Evolutionary conservation across 768 basidiomycete genomes (phyloP), one percentile per base, ranked within the genome.

Genomic region (Russula olivacea): DNA sequence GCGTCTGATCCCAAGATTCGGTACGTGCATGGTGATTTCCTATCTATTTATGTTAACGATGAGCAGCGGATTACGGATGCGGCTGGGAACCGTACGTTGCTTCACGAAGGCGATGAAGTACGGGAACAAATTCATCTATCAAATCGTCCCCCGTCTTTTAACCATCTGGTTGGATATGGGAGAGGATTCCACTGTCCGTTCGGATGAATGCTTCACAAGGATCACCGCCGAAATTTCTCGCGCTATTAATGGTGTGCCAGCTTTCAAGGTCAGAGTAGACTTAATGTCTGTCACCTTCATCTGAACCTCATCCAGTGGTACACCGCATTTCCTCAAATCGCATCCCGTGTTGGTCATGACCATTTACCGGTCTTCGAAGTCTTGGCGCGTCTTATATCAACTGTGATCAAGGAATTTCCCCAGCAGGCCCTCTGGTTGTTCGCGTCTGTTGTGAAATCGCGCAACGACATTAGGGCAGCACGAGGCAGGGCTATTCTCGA

Each of bases 71-170:
- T 71, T 83, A 48, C 82, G 77, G 61, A 85, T 91, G 87, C 83
- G 83, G 68, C 66, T 80, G 7, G 80, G 82, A 58, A 88, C 89
- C 21, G 74, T 93, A 69, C 79, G 79, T 70, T 77, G 81, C 66
- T 96, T 87, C 65, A 78, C 80, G 2, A 83, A 79, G 64, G 88
- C 94, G 1, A 84, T 95, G 51, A 78, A 78, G 69, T 76, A 80
- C 70, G 97, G 97, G 19, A 92, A 94, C 41, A 99, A 99, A 78
- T 97, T 89, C 72, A 87, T 96, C 25, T 98, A 96, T 72, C 96
- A 96, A 72, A 93, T 93, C 0, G 85, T 99, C 64, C 95, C 97
- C 0, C 86, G 97, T 45, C 79, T 98, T 65, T 80, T 99, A 10
- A 98, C 94, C 0, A 83, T 99, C 34, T 99, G 95, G 94, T 76